Conservation (phyloP, 2,329 filamentous ascomycete genomes). For the Penicillium digitatum region DNA sequence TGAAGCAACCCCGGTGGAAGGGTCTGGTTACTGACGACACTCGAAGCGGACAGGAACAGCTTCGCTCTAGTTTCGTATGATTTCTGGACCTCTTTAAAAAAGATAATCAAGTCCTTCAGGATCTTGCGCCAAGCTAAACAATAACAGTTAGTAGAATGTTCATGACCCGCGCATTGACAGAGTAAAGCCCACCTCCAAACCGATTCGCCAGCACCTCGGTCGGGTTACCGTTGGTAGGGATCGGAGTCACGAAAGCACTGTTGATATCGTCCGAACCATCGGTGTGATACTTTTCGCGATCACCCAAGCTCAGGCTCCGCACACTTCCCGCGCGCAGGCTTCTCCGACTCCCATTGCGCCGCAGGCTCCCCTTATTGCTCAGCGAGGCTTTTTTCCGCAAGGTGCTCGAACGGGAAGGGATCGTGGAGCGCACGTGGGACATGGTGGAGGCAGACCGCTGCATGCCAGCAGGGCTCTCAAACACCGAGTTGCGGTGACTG, state of each 20-base stretch:
- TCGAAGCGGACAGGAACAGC: constrained; percentile 74
- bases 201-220: constrained; percentile 82
- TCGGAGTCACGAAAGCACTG: constrained; percentile 83
- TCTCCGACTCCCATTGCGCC: constrained; percentile 72
- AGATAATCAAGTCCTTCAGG: constrained; percentile 87
- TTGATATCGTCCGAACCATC: constrained; percentile 60
- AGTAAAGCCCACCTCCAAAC: constrained; percentile 66
- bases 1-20: constrained; percentile 72
- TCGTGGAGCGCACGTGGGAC: constrained; percentile 40
- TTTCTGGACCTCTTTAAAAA: constrained; percentile 86
- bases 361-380: constrained; percentile 67
- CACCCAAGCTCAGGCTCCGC: constrained; percentile 69
- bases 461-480: constrained; percentile 32
- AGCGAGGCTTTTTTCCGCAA: constrained; percentile 85
- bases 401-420: constrained; percentile 60
- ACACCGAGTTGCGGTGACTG: constrained; percentile 35
- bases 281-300: constrained; percentile 49
- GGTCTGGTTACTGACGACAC: constrained; percentile 74
- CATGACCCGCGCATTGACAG: neutral
- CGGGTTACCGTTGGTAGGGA: constrained; percentile 80
- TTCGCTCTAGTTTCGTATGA: constrained; percentile 86
- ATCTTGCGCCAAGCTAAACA: constrained; percentile 85
- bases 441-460: constrained; percentile 42
- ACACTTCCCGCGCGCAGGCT: constrained; percentile 85
- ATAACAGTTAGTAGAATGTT: constrained; percentile 1